Conservation (phyloP, 1,139 yeast genomes). For the Saccharomyces hybrid region DNA sequence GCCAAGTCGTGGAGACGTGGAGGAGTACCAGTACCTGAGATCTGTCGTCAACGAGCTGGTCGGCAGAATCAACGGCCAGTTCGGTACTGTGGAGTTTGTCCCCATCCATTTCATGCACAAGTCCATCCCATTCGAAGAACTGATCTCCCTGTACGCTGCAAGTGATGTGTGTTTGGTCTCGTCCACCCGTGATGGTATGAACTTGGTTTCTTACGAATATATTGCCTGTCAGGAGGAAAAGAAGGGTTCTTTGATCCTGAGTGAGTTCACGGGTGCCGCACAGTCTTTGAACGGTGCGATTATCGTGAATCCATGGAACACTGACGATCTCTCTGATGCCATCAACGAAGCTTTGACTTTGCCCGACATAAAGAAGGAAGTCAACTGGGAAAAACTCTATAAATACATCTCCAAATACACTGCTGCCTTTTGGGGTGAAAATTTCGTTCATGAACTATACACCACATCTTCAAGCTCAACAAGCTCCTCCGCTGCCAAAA, state of each 20-base stretch:
- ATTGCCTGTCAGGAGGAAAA: conserved; percentile 89
- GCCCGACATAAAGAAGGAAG: conserved; percentile 68
- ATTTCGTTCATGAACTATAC: conserved; percentile 79
- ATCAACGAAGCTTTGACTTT: conserved; percentile 81
- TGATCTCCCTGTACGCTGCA: conserved; percentile 74
- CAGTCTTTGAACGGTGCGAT: conserved; percentile 91
- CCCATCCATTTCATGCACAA: conserved; percentile 96
- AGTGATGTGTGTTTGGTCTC: conserved; percentile 90
- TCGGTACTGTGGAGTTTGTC: conserved; percentile 94
- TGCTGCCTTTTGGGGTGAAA: conserved; percentile 95
- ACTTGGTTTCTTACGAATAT: conserved; percentile 89
- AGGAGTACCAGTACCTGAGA: conserved; percentile 88
- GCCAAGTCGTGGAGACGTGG: conserved; percentile 96
- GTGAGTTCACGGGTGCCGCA: conserved; percentile 99
- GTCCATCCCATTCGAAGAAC: conserved; percentile 82
- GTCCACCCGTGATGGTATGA: conserved; percentile 98
- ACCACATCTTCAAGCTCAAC: conserved; percentile 26
- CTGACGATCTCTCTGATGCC: conserved; percentile 84
- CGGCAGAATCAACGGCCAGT: conserved; percentile 91
- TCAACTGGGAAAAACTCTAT: conserved; percentile 77
- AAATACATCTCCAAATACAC: conserved; percentile 87
- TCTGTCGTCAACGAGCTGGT: conserved; percentile 93
- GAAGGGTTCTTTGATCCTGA: conserved; percentile 77
- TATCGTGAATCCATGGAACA: conserved; percentile 96
- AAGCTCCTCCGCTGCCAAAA: neutral